phyloP scores from a whole-genome alignment of 2,329 filamentous ascomycete genomes.

The Exophiala calicioides region DNA sequence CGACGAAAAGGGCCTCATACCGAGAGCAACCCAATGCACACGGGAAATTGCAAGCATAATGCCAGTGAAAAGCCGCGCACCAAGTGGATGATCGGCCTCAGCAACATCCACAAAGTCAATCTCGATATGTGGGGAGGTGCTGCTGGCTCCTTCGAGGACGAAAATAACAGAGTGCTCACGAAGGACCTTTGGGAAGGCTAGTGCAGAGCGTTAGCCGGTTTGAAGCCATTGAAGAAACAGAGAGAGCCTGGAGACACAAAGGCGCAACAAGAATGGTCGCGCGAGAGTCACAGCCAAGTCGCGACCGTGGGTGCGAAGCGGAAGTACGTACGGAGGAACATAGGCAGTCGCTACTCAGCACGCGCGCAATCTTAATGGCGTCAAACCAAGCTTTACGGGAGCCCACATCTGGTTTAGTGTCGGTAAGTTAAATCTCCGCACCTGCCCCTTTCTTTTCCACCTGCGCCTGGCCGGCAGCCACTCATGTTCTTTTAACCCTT shows the following conservation, averaged over 20 bases:
- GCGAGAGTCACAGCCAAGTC: background rate
- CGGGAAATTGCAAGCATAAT: constrained; percentile 8
- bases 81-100: background rate
- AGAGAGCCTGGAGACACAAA: no score
- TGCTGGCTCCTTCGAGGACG: no score
- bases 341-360: constrained; percentile 2
- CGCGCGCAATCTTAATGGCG: constrained; percentile 28
- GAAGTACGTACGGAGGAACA: background rate
- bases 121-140: constrained; percentile 1
- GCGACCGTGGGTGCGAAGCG: background rate
- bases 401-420: constrained; percentile 6
- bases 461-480: constrained; percentile 6
- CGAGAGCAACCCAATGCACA: no score
- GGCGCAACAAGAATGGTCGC: no score
- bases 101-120: constrained; percentile 7
- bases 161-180: no score
- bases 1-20: no score
- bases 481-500: constrained; percentile 7
- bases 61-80: constrained; percentile 1
- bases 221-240: no score
- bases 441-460: constrained; percentile 11
- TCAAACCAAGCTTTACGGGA: constrained; percentile 26
- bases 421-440: constrained; percentile 22
- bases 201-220: no score
- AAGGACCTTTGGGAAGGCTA: no score